A percentile compares a stretch with the other conserved stretches of the same genome.
Evolutionary conservation across 2,329 filamentous ascomycete genomes (phyloP).

Genomic region (Phialophora verrucosa): DNA sequence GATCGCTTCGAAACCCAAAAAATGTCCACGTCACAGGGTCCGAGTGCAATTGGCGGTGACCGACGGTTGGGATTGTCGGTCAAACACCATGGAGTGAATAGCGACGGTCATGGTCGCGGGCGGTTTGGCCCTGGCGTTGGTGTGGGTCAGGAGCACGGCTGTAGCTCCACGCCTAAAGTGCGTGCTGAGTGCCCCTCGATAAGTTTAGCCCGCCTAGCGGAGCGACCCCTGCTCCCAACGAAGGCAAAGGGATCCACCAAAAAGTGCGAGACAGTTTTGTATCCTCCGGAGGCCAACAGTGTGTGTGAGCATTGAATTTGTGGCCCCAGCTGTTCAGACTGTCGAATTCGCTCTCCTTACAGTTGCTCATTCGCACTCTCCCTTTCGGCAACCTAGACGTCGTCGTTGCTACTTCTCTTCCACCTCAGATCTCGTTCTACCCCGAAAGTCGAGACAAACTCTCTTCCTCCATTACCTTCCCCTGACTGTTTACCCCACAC

Average conservation of each 20-base stretch:
- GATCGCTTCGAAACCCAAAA: background rate
- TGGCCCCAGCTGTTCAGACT: constrained; percentile 18
- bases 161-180: constrained; percentile 13
- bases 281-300: constrained; percentile 34
- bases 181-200: constrained; percentile 25
- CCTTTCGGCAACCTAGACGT: constrained; percentile 10
- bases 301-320: constrained; percentile 12
- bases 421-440: constrained; percentile 4
- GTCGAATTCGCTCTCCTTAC: constrained; percentile 16
- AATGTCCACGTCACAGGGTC: constrained; percentile 8
- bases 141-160: constrained; percentile 12
- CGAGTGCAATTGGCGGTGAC: constrained; percentile 21
- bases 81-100: constrained; percentile 14
- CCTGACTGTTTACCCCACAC: constrained; percentile 33
- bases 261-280: constrained; percentile 24
- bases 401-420: constrained; percentile 12
- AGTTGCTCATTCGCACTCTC: constrained; percentile 12
- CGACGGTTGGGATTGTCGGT: constrained; percentile 23
- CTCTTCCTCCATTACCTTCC: constrained; percentile 5
- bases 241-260: constrained; percentile 22
- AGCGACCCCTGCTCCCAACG: constrained; percentile 32
- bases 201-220: constrained; percentile 32
- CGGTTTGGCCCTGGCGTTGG: constrained; percentile 31
- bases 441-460: constrained; percentile 9
- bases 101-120: constrained; percentile 9